Percentiles rank a stretch among this genome's conserved stretches.
Conservation (phyloP, 2,329 filamentous ascomycete species). For the Plenodomus tracheiphilus region DNA sequence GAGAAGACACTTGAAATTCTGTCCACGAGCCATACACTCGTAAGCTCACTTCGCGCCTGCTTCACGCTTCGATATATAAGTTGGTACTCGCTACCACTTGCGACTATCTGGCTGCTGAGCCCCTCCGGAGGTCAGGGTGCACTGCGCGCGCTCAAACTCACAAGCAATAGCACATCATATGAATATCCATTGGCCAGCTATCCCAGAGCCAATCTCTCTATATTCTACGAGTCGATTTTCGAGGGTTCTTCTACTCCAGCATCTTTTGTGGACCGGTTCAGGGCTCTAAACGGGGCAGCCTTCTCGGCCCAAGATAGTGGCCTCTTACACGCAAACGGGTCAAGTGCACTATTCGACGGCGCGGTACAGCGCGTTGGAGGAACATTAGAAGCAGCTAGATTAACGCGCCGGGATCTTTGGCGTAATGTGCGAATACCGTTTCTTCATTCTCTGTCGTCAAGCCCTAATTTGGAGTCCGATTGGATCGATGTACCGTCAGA, state of each 20-base stretch:
- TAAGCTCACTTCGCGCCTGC: conserved; percentile 1
- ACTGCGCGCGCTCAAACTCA: neutral
- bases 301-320: neutral
- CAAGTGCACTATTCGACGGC: neutral
- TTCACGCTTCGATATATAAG: neutral
- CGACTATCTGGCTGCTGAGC: neutral
- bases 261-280: neutral
- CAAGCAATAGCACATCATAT: neutral
- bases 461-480: neutral
- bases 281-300: neutral
- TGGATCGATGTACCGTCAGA: neutral
- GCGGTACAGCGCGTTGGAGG: neutral
- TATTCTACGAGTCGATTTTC: neutral
- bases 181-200: neutral
- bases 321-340: conserved; percentile 1
- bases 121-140: neutral
- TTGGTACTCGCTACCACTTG: neutral
- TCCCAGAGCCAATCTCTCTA: neutral
- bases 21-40: neutral
- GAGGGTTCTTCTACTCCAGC: neutral
- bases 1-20: neutral
- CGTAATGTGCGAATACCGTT: conserved; percentile 1
- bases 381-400: neutral
- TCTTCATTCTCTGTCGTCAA: neutral
- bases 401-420: neutral